phyloP scores from a whole-genome alignment of 306 rosid genomes.

The Leucaena leucocephala region DNA sequence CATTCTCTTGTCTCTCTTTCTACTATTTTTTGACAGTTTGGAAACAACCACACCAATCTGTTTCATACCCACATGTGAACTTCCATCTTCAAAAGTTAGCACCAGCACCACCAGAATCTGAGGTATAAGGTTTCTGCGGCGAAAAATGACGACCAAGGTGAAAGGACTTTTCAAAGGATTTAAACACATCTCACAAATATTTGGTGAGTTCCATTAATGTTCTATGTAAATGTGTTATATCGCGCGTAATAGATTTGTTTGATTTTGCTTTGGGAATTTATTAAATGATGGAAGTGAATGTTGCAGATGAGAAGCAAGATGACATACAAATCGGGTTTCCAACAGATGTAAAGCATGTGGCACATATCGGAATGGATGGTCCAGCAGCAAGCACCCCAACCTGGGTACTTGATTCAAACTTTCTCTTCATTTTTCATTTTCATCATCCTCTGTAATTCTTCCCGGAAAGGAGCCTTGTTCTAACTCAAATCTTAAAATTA shows the following conservation, averaged over 20 bases:
- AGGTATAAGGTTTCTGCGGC: slow-evolving; percentile 24
- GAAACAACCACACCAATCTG: not conserved
- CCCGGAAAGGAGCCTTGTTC: not conserved
- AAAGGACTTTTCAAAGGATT: slow-evolving; percentile 90
- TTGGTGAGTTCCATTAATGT: slow-evolving; percentile 55
- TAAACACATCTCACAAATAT: slow-evolving; percentile 77
- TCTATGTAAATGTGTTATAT: not conserved
- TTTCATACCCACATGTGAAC: not conserved
- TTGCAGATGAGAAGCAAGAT: slow-evolving; percentile 72
- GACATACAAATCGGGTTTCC: slow-evolving; percentile 85
- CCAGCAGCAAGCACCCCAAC: slow-evolving; percentile 42
- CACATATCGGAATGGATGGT: slow-evolving; percentile 60
- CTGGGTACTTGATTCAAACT: slow-evolving; percentile 43
- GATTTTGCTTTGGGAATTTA: not conserved
- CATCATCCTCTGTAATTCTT: not conserved
- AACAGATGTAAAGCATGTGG: slow-evolving; percentile 79
- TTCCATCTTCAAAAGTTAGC: not conserved
- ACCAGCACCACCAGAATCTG: slow-evolving; percentile 11
- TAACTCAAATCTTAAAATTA: not conserved
- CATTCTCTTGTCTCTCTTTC: not conserved
- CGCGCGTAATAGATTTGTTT: not conserved
- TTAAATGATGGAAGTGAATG: not conserved
- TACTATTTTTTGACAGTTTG: not conserved
- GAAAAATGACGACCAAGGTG: slow-evolving; percentile 47
- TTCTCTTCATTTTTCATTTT: not conserved